phyloP scores from a whole-genome alignment of 192 early-diverging fungal species.

The Phlyctochytrium arcticum region DNA sequence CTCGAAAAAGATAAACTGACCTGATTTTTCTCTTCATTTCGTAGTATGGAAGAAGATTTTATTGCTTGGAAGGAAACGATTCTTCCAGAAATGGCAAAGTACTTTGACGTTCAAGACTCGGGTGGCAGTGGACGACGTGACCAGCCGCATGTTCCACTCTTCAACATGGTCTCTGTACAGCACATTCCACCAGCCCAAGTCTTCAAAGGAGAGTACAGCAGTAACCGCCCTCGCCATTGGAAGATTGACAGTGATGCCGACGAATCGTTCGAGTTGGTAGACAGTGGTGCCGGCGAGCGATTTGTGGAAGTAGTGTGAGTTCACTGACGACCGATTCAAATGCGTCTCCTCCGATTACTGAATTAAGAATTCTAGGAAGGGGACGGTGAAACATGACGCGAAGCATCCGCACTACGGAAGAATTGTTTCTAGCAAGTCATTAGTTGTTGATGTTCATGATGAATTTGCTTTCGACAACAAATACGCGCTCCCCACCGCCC shows the following conservation, averaged over 20 bases:
- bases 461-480: conserved; percentile 12
- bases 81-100: conserved; percentile 70
- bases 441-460: conserved; percentile 56
- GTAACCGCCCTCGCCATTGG: conserved; percentile 42
- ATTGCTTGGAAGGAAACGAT: conserved; percentile 88
- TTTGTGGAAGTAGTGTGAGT: conserved; percentile 25
- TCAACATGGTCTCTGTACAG: conserved; percentile 25
- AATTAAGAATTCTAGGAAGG: neutral
- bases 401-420: conserved; percentile 82
- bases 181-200: conserved; percentile 28
- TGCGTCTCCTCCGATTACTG: neutral
- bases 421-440: conserved; percentile 55
- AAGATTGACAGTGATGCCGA: conserved; percentile 5
- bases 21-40: conserved; percentile 6
- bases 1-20: conserved; percentile 1
- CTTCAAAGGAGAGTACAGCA: conserved; percentile 58
- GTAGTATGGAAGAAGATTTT: conserved; percentile 93
- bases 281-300: conserved; percentile 15
- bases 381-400: conserved; percentile 65
- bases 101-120: conserved; percentile 53
- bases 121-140: conserved; percentile 28
- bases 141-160: conserved; percentile 44
- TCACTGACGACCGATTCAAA: neutral
- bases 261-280: conserved; percentile 11
- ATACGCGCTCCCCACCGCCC: conserved; percentile 5